These are phyloP conservation scores for Prunus kanzakura DNA, from an alignment of 306 rosid species.

Conservation along the genomic window DNA sequence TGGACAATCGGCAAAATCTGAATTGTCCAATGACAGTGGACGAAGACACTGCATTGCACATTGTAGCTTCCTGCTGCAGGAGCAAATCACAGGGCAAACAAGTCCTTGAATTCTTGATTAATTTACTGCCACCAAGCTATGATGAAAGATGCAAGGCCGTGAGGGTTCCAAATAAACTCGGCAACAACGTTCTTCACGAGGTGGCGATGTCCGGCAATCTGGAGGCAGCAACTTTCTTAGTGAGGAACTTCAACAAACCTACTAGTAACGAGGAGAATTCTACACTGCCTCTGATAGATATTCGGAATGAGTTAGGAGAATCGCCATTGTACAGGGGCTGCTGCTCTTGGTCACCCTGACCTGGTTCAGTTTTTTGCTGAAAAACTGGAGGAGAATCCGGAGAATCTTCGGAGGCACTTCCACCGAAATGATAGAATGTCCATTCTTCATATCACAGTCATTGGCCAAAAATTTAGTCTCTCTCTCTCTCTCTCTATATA, in stretches of 20 bases:
- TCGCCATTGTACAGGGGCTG: constrained; percentile 23
- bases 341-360: background rate
- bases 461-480: background rate
- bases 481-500: too few species aligned
- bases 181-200: constrained; percentile 14
- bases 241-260: background rate
- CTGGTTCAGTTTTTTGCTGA: background rate
- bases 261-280: too few species aligned
- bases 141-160: background rate
- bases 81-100: background rate
- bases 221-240: background rate
- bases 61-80: constrained; percentile 4
- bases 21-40: background rate
- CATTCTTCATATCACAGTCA: background rate
- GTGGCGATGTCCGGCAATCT: constrained; percentile 3
- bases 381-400: background rate
- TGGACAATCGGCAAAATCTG: background rate
- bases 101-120: background rate
- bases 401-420: background rate
- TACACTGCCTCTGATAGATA: background rate
- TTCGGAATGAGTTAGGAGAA: background rate
- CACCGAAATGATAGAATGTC: background rate
- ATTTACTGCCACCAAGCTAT: background rate
- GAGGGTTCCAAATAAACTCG: background rate
- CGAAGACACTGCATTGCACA: constrained; percentile 15